Evolutionary conservation across 2,329 filamentous ascomycete genomes (phyloP), one percentile per base, ranked within the genome.

Genomic region (Hypomyces perniciosus): DNA sequence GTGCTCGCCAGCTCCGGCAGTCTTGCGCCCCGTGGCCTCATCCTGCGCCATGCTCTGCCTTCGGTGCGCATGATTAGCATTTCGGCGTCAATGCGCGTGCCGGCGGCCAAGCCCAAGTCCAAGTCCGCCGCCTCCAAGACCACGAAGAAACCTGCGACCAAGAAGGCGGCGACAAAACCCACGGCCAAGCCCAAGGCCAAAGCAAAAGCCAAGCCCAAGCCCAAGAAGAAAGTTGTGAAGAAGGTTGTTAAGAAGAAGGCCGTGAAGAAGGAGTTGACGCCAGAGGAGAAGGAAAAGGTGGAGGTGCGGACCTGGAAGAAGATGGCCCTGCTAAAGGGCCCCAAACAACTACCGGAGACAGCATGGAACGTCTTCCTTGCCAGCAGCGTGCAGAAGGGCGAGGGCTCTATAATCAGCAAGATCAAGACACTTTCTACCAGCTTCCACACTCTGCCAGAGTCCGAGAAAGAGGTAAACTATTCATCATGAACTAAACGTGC

Each of bases 391-490:
- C 31, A 47, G 20, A 28, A 37, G 5, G 52, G 53, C 6, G 31
- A 41, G 7, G 56, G 49, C 27, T 39, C 7, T 10, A 46, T 66
- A 6, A 49, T 28, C 3, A 40, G 52, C 0, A 59, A 47, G 46
- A 63, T 72, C 54, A 42, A 54, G 51, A 38, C 51, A 1, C 7
- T 74, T 3, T 29, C 62, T n/a, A 52, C 50, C 6, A 50, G 57
- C 1, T 81, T 63, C 63, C 72, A 72, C 52, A 44, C 46, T 4
- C 57, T 81, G 35, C 61, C 74, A 6, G 37, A 63, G 2, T 55
- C 63, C 0, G 73, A 80, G 57, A 54, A 61, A 6, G 61, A 77
- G 67, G 78, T 80, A 66, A 55, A 72, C 27, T 20, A 20, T 20
- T 3, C 20, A 20, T 20, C 20, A 20, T 20, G 20, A 20, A 20